Evolutionary conservation across 148 eudicot genomes (phyloP).

Genomic region (Beta vulgaris): DNA sequence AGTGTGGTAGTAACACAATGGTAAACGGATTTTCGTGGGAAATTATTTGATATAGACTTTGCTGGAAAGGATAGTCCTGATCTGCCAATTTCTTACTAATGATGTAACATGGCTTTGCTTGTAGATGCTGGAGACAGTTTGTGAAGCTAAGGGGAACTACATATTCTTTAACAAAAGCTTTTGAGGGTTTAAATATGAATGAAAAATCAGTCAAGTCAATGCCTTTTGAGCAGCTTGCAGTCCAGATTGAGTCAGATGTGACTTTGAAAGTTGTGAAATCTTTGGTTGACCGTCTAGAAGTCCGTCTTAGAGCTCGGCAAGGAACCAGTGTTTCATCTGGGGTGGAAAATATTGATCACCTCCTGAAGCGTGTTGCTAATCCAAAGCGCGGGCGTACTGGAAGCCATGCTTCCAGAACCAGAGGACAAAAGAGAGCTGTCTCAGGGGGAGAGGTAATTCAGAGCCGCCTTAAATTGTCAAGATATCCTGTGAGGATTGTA

Average conservation of each 20-base stretch:
- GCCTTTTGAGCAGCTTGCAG: constrained; percentile 94
- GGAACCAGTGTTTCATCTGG: constrained; percentile 31
- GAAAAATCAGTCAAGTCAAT: constrained; percentile 49
- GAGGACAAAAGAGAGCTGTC: constrained; percentile 40
- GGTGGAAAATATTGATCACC: constrained; percentile 77
- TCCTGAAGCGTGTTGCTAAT: constrained; percentile 78
- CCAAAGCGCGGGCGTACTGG: constrained; percentile 56
- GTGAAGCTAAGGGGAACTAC: constrained; percentile 58
- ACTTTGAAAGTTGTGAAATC: constrained; percentile 55
- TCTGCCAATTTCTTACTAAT: not conserved
- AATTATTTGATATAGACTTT: not conserved
- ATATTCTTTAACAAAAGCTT: constrained; percentile 50
- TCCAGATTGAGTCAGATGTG: constrained; percentile 55
- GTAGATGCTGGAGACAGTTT: constrained; percentile 83
- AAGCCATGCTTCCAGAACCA: constrained; percentile 38
- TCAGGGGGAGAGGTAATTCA: constrained; percentile 33
- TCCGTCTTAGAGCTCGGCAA: constrained; percentile 47
- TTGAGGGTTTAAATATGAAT: constrained; percentile 53
- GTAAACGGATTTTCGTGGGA: not conserved
- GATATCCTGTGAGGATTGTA: constrained; percentile 86
- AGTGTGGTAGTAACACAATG: not conserved
- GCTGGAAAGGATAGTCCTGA: not conserved
- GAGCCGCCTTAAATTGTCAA: constrained; percentile 43
- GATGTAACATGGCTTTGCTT: constrained; percentile 12
- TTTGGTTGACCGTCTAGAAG: constrained; percentile 75